Percentiles rank a stretch among this genome's conserved stretches.
phyloP scores from a whole-genome alignment of 2,329 filamentous ascomycete species.

The Sordariomycetes sp. region DNA sequence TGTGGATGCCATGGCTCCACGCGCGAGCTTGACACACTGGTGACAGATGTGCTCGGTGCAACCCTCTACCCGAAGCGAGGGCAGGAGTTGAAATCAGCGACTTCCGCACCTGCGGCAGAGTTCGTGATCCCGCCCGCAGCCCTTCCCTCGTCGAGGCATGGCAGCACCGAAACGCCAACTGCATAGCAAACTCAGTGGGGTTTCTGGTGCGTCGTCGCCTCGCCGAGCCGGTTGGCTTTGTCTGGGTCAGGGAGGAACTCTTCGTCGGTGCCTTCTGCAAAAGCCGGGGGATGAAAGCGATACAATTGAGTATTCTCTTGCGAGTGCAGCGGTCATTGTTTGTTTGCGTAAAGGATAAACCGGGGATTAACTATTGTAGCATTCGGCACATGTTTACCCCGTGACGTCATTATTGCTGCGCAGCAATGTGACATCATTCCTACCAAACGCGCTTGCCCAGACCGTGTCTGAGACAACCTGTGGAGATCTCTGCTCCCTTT shows the following conservation, averaged over 20 bases:
- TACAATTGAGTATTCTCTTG: background rate
- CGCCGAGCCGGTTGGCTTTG: background rate
- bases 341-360: background rate
- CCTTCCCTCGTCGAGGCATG: background rate
- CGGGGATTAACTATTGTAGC: background rate
- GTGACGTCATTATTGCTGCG: background rate
- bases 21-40: background rate
- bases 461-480: no score
- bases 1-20: background rate
- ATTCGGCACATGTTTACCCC: background rate
- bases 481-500: no score
- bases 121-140: background rate
- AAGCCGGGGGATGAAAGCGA: background rate
- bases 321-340: background rate
- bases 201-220: background rate
- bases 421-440: background rate
- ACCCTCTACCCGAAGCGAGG: background rate
- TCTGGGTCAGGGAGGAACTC: background rate
- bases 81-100: background rate
- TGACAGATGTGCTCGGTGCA: background rate
- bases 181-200: background rate
- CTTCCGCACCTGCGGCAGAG: background rate
- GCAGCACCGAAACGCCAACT: background rate
- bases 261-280: background rate
- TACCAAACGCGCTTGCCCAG: no score